These are phyloP conservation scores for Podaxis carcinomalis DNA, from an alignment of 768 basidiomycete species.

Conservation along the genomic window DNA sequence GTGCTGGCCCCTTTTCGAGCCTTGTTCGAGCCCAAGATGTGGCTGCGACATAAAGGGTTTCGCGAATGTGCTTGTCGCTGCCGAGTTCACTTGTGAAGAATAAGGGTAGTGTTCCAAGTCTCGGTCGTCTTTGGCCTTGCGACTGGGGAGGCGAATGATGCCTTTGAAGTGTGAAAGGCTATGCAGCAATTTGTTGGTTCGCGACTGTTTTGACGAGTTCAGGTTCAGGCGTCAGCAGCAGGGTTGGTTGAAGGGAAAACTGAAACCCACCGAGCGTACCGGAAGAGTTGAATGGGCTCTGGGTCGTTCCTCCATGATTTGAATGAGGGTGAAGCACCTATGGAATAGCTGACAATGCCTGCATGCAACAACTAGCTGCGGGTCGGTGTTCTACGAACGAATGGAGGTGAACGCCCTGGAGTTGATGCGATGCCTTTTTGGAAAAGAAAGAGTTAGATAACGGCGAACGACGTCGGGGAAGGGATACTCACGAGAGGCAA, in stretches of 20 bases:
- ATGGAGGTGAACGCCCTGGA: neutral
- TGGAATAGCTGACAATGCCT: neutral
- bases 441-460: neutral
- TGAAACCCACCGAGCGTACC: constrained; percentile 7
- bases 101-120: constrained; percentile 17
- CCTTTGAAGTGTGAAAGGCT: constrained; percentile 33
- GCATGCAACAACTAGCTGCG: constrained; percentile 1
- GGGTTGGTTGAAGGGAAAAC: neutral
- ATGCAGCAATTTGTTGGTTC: constrained; percentile 34
- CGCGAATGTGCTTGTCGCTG: constrained; percentile 13
- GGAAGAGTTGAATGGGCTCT: constrained; percentile 6
- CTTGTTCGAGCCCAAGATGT: constrained; percentile 23
- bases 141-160: constrained; percentile 27
- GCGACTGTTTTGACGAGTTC: constrained; percentile 16
- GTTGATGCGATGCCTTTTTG: neutral
- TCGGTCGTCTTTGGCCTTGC: constrained; percentile 22
- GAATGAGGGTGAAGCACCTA: neutral
- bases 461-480: no score
- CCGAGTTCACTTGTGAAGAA: constrained; percentile 10
- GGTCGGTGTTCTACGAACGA: neutral
- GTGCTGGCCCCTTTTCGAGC: constrained; percentile 1
- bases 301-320: constrained; percentile 7
- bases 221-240: neutral
- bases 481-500: neutral
- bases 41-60: constrained; percentile 49